A percentile compares a stretch with the other conserved stretches of the same genome.
Conservation (phyloP, 1,284 basidiomycete genomes). For the Rhodotorula glutinis region DNA sequence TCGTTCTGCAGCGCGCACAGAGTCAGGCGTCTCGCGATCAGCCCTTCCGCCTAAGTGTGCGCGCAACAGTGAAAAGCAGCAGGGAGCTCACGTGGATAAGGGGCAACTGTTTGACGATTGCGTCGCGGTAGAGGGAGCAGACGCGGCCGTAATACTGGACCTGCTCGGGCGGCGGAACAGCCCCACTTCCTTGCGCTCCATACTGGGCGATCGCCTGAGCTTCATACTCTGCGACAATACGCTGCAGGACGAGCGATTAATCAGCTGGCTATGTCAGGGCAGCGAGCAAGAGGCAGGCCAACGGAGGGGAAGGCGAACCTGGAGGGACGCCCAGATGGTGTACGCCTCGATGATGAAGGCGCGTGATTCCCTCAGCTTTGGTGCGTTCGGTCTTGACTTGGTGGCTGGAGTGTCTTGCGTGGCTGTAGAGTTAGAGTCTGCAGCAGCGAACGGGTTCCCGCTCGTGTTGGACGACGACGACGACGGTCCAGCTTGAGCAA, state of each 20-base stretch:
- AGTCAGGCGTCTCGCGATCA: too few relatives aligned
- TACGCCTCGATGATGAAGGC: slow-evolving; percentile 38
- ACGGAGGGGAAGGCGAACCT: slow-evolving; percentile 14
- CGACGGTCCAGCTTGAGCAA: too few relatives aligned
- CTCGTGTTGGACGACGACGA: too few relatives aligned
- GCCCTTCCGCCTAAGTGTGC: too few relatives aligned
- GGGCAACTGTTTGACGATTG: slow-evolving; percentile 23
- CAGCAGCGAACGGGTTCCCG: neutral
- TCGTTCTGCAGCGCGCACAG: slow-evolving; percentile 8
- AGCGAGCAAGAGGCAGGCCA: neutral
- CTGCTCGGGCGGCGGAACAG: slow-evolving; percentile 3
- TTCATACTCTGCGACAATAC: slow-evolving; percentile 28
- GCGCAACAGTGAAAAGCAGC: too few relatives aligned
- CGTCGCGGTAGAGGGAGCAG: slow-evolving; percentile 23
- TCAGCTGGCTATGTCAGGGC: neutral
- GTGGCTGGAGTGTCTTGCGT: neutral
- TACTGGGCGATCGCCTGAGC: neutral
- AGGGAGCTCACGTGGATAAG: slow-evolving; percentile 17
- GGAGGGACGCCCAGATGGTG: slow-evolving; percentile 38
- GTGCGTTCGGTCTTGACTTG: too few relatives aligned
- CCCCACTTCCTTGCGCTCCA: neutral
- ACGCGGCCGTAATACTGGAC: slow-evolving; percentile 31
- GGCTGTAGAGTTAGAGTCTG: neutral
- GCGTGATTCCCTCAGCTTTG: slow-evolving; percentile 8
- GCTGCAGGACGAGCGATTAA: slow-evolving; percentile 1